These are phyloP conservation scores for Paramecium primaurelia DNA, from an alignment of 73 alveolate species.

Conservation along the genomic window DNA sequence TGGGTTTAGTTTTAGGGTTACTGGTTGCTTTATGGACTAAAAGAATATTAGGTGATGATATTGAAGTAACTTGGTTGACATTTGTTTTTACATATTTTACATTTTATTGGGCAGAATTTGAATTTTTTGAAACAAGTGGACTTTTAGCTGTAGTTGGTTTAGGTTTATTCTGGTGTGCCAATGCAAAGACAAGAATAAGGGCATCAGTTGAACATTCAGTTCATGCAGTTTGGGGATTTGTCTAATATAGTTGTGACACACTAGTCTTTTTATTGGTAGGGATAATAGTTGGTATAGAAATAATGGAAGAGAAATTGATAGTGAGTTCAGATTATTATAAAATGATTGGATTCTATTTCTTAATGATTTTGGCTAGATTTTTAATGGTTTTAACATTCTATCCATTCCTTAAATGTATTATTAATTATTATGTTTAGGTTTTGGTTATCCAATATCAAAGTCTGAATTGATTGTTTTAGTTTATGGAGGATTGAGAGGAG, in stretches of 20 bases:
- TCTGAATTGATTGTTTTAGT: constrained; percentile 60
- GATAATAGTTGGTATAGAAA: not conserved
- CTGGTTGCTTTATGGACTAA: constrained; percentile 23
- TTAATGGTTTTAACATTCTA: not conserved
- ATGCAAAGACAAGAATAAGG: not conserved
- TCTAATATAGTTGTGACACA: not conserved
- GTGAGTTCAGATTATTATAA: not conserved
- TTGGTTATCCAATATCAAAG: constrained; percentile 66
- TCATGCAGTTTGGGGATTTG: not conserved
- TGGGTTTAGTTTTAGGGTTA: not conserved
- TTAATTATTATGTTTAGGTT: not conserved
- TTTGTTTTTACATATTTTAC: not conserved
- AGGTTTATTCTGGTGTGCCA: not conserved
- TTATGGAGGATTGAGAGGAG: constrained; percentile 78
- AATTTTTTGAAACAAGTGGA: not conserved
- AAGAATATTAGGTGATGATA: constrained; percentile 65
- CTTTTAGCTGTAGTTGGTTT: not conserved
- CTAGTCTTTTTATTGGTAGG: not conserved
- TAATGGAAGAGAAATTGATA: not conserved
- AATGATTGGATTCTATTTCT: not conserved
- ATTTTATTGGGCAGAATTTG: not conserved
- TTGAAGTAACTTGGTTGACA: constrained; percentile 49
- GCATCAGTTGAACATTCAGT: not conserved
- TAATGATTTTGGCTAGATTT: not conserved
- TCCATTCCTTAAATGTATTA: not conserved